Conservation (phyloP, 2,329 filamentous ascomycete genomes). For the Coniochaeta prunicola region DNA sequence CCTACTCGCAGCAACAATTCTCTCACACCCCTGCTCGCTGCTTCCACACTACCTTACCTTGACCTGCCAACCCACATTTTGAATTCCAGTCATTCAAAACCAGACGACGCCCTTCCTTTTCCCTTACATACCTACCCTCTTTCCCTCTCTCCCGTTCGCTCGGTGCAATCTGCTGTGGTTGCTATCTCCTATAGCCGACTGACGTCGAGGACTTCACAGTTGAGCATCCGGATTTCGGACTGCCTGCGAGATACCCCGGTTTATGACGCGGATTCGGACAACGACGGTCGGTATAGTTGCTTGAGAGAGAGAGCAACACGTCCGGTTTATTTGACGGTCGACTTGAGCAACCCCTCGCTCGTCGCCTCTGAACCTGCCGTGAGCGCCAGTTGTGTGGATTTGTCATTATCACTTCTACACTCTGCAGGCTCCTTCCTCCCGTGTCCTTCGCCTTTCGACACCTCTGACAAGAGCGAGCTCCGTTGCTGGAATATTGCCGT, state of each 20-base stretch:
- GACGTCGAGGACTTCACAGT: not conserved
- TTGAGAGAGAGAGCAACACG: not conserved
- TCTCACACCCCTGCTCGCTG: not conserved
- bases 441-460: not conserved
- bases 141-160: not conserved
- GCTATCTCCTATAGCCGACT: not conserved
- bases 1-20: not conserved
- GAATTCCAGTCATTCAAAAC: conserved; percentile 2
- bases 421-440: conserved; percentile 1
- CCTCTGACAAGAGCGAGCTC: conserved; percentile 11
- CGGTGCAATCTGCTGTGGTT: not conserved
- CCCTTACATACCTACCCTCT: not conserved
- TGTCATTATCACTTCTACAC: not conserved
- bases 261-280: not conserved
- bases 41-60: not conserved
- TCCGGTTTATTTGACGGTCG: not conserved
- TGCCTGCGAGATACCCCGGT: not conserved
- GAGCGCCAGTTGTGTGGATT: not conserved
- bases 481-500: conserved; percentile 35
- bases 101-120: not conserved
- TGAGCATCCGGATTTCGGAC: not conserved
- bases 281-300: not conserved
- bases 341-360: not conserved
- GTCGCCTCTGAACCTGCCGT: not conserved
- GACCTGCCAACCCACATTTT: conserved; percentile 1